A percentile compares a stretch with the other conserved stretches of the same genome.
Conservation (phyloP, 169 alveolate species). For the Cryptosporidium tyzzeri region DNA sequence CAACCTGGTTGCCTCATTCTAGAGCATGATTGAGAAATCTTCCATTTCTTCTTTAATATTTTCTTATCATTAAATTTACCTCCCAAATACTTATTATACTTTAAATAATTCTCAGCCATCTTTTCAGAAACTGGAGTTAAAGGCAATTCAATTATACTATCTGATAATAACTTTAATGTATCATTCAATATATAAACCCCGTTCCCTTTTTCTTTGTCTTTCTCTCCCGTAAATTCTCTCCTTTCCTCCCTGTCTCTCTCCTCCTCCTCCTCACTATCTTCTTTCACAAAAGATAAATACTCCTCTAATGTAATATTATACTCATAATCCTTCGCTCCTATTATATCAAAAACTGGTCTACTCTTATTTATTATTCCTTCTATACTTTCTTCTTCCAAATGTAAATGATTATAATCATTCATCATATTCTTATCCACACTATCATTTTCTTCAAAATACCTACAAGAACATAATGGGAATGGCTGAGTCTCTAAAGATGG, state of each 20-base stretch:
- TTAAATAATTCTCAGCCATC: slow-evolving; percentile 44
- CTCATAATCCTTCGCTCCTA: slow-evolving; percentile 34
- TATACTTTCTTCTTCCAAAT: no score
- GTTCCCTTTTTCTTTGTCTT: neutral
- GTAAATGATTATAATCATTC: neutral
- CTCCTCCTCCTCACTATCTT: neutral
- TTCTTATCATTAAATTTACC: slow-evolving; percentile 7
- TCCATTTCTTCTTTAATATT: slow-evolving; percentile 52
- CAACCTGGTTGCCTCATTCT: slow-evolving; percentile 73
- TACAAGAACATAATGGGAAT: slow-evolving; percentile 68
- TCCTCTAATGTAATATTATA: slow-evolving; percentile 47
- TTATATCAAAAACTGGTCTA: slow-evolving; percentile 42
- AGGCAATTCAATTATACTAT: slow-evolving; percentile 18
- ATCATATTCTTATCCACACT: neutral
- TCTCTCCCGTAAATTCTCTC: neutral
- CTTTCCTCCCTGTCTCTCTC: no score
- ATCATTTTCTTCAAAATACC: slow-evolving; percentile 34
- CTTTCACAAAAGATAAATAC: slow-evolving; percentile 28
- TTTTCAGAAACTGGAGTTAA: slow-evolving; percentile 42
- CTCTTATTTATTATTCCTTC: neutral
- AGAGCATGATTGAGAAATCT: slow-evolving; percentile 56
- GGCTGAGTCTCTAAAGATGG: slow-evolving; percentile 67
- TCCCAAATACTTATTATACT: slow-evolving; percentile 30
- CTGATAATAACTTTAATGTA: slow-evolving; percentile 12
- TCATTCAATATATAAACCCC: slow-evolving; percentile 2